Percentiles rank a stretch among this genome's conserved stretches.
These are phyloP conservation scores for Avena atlantica DNA, from an alignment of 176 grass and related monocot genomes.

Conservation along the genomic window DNA sequence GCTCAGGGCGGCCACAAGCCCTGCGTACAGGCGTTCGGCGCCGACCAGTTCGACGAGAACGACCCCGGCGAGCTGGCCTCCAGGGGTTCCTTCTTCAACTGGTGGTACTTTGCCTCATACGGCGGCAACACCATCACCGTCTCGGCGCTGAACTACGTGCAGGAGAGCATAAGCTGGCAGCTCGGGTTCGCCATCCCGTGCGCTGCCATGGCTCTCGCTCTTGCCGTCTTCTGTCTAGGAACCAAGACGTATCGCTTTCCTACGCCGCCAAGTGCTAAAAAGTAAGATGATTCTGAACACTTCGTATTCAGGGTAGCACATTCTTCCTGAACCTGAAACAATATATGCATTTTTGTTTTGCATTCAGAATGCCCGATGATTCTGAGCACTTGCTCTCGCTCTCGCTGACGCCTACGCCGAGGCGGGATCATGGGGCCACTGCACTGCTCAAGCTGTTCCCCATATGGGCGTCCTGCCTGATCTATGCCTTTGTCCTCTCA, in stretches of 20 bases:
- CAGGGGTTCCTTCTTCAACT: constrained; percentile 64
- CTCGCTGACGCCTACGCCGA: not conserved
- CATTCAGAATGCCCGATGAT: constrained; percentile 35
- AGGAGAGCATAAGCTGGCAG: constrained; percentile 49
- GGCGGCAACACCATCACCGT: constrained; percentile 34
- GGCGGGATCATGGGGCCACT: not conserved
- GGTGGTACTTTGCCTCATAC: constrained; percentile 57
- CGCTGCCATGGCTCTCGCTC: constrained; percentile 46
- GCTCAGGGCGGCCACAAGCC: constrained; percentile 65
- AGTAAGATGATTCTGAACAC: constrained; percentile 5
- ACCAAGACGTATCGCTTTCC: constrained; percentile 45
- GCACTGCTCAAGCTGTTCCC: constrained; percentile 50
- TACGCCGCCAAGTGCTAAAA: constrained; percentile 5
- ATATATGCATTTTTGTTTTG: not conserved
- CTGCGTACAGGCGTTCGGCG: constrained; percentile 62
- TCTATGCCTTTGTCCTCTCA: constrained; percentile 47
- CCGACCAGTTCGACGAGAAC: constrained; percentile 63
- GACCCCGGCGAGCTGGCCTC: constrained; percentile 44
- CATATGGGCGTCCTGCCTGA: constrained; percentile 60
- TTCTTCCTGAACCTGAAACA: not conserved
- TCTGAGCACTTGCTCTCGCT: not conserved
- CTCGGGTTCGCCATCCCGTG: constrained; percentile 55
- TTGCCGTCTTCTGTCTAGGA: constrained; percentile 54
- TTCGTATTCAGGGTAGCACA: not conserved
- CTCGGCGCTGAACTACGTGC: constrained; percentile 49